These are phyloP conservation scores for Botrytis hyacinthi DNA, from an alignment of 2,329 filamentous ascomycete genomes.

Conservation along the genomic window DNA sequence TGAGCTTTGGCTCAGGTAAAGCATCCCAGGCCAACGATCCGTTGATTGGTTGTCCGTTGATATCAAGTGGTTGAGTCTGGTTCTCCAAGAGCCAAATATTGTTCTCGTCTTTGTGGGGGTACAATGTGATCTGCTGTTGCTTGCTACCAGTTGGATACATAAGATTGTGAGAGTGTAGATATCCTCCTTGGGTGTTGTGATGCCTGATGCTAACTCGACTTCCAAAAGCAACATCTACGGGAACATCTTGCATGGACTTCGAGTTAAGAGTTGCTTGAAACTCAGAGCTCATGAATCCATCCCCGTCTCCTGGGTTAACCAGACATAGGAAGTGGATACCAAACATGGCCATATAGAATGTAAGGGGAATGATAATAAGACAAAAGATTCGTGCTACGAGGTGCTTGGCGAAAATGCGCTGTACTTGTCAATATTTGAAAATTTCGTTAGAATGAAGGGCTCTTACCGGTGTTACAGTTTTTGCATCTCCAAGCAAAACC, in stretches of 20 bases:
- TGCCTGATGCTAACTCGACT: constrained; percentile 85
- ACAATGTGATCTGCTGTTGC: constrained; percentile 97
- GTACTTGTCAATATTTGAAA: constrained; percentile 32
- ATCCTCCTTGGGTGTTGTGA: constrained; percentile 95
- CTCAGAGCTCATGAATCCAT: constrained; percentile 99
- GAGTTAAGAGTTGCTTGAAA: constrained; percentile 97
- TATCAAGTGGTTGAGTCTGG: constrained; percentile 82
- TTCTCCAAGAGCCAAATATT: constrained; percentile 95
- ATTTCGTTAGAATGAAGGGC: background rate
- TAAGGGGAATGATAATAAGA: constrained; percentile 81
- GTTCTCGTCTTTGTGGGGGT: constrained; percentile 99
- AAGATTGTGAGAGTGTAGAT: constrained; percentile 91
- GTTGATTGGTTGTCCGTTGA: constrained; percentile 72
- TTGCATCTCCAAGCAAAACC: constrained; percentile 87
- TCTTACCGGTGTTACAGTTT: constrained; percentile 74
- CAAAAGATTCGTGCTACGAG: constrained; percentile 88
- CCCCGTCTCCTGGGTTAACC: constrained; percentile 91
- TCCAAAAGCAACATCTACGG: constrained; percentile 86
- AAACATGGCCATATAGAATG: constrained; percentile 97
- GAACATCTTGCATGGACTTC: constrained; percentile 93
- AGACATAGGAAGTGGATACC: constrained; percentile 93
- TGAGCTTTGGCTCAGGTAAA: constrained; percentile 60
- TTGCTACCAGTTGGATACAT: constrained; percentile 99
- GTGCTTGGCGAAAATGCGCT: constrained; percentile 88
- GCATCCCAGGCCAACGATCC: constrained; percentile 84